Evolutionary conservation across 2,329 filamentous ascomycete genomes (phyloP).

Genomic region (Colletotrichum sp.): DNA sequence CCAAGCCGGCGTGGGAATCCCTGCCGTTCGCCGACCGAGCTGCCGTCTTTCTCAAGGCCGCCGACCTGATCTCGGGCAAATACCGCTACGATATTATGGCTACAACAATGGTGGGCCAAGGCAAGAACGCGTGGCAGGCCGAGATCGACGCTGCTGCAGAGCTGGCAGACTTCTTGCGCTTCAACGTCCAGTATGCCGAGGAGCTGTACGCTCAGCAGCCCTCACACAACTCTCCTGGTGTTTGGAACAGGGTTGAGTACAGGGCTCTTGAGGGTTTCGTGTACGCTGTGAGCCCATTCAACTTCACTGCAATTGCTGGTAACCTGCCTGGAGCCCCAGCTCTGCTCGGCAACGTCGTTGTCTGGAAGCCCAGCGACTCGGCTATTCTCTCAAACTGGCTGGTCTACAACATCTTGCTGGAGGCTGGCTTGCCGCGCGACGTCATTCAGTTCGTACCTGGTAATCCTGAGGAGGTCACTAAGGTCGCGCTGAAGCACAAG

Average conservation of each 20-base stretch:
- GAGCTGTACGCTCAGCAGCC: slow-evolving; percentile 91
- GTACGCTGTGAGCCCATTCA: slow-evolving; percentile 93
- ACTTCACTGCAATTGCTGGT: slow-evolving; percentile 94
- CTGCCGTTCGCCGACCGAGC: slow-evolving; percentile 90
- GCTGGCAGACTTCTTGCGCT: slow-evolving; percentile 89
- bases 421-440: slow-evolving; percentile 86
- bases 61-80: slow-evolving; percentile 87
- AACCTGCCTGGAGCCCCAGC: slow-evolving; percentile 86
- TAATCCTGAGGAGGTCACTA: slow-evolving; percentile 83
- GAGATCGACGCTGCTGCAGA: slow-evolving; percentile 97
- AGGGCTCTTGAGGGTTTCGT: slow-evolving; percentile 93
- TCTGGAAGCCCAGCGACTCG: slow-evolving; percentile 95
- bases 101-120: slow-evolving; percentile 92
- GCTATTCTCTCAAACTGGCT: slow-evolving; percentile 92
- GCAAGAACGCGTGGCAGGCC: slow-evolving; percentile 99
- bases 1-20: slow-evolving; percentile 84
- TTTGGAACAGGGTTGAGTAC: slow-evolving; percentile 94
- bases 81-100: slow-evolving; percentile 98
- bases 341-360: slow-evolving; percentile 89
- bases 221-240: slow-evolving; percentile 77
- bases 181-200: slow-evolving; percentile 93
- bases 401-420: slow-evolving; percentile 86
- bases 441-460: slow-evolving; percentile 96
- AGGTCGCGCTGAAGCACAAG: slow-evolving; percentile 74
- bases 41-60: slow-evolving; percentile 93